These are phyloP conservation scores for Pythium pyrilobum DNA, from an alignment of 352 stramenopile genomes.

Conservation along the genomic window DNA sequence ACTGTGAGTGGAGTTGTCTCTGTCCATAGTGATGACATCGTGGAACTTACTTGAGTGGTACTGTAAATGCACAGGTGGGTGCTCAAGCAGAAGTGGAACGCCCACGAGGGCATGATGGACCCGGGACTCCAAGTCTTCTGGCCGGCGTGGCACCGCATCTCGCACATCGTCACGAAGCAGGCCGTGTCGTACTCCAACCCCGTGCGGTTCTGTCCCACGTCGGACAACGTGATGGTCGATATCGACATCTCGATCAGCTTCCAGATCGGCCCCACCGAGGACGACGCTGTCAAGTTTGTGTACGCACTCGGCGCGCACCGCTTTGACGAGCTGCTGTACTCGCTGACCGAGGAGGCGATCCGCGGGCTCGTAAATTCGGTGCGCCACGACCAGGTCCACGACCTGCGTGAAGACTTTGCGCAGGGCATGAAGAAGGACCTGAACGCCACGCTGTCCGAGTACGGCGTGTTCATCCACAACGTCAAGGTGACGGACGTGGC, in stretches of 20 bases:
- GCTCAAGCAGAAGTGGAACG: conserved; percentile 85
- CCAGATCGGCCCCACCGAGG: conserved; percentile 71
- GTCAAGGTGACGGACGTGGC: conserved; percentile 87
- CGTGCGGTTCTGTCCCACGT: conserved; percentile 66
- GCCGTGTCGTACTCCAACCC: conserved; percentile 77
- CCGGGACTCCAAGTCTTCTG: conserved; percentile 76
- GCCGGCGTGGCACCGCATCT: conserved; percentile 74
- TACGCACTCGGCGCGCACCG: conserved; percentile 78
- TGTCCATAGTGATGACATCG: not conserved
- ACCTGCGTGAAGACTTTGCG: conserved; percentile 77
- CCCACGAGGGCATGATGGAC: conserved; percentile 69
- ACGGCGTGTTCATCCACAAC: conserved; percentile 83
- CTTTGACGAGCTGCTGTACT: conserved; percentile 83
- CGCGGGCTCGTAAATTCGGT: conserved; percentile 77
- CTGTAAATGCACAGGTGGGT: conserved; percentile 43
- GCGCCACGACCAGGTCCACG: conserved; percentile 78
- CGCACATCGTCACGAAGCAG: conserved; percentile 85
- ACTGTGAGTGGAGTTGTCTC: conserved; percentile 15
- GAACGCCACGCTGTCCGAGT: conserved; percentile 59
- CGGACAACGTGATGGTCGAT: conserved; percentile 88
- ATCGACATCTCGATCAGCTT: conserved; percentile 88
- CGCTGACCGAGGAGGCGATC: conserved; percentile 70
- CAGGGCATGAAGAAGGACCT: conserved; percentile 82
- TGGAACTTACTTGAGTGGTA: not conserved
- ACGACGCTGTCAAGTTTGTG: conserved; percentile 81